phyloP scores from a whole-genome alignment of 2,329 filamentous ascomycete genomes.

The Aspergillus puulaauensis region DNA sequence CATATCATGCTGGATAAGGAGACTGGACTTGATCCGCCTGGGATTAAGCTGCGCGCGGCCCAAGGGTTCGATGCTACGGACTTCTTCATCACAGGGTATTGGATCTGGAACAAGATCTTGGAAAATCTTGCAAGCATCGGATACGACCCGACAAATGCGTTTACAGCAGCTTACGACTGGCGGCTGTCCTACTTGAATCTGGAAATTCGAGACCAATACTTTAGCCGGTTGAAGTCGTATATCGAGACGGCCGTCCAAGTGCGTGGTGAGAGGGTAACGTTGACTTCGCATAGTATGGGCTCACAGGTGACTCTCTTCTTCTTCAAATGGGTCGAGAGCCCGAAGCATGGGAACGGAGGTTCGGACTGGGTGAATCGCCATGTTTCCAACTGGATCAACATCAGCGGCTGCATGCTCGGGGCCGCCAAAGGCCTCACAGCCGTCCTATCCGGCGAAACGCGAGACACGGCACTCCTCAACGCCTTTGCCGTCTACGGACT shows the following conservation, averaged over 20 bases:
- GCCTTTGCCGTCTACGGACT: constrained; percentile 94
- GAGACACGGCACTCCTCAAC: constrained; percentile 94
- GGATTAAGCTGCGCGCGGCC: constrained; percentile 85
- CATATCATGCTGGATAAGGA: constrained; percentile 95
- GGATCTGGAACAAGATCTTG: constrained; percentile 99
- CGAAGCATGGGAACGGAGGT: constrained; percentile 76
- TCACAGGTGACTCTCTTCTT: constrained; percentile 87
- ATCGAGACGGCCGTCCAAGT: constrained; percentile 81
- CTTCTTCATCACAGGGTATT: constrained; percentile 80
- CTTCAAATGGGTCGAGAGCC: constrained; percentile 77
- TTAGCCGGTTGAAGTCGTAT: constrained; percentile 82
- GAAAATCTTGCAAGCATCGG: constrained; percentile 95
- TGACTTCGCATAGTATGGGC: constrained; percentile 96
- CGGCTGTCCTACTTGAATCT: constrained; percentile 85
- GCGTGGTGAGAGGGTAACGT: constrained; percentile 73
- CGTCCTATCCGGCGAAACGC: constrained; percentile 94
- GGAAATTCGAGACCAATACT: constrained; percentile 89
- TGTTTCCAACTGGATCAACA: constrained; percentile 96
- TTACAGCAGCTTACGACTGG: constrained; percentile 82
- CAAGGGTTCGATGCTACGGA: constrained; percentile 98
- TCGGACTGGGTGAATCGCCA: constrained; percentile 85
- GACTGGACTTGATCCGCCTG: constrained; percentile 86
- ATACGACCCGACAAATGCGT: constrained; percentile 80
- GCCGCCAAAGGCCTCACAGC: constrained; percentile 88
- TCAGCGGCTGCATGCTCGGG: constrained; percentile 96